A percentile compares a stretch with the other conserved stretches of the same genome.
phyloP scores from a whole-genome alignment of 2,329 filamentous ascomycete genomes.

The Aspergillus tanneri region DNA sequence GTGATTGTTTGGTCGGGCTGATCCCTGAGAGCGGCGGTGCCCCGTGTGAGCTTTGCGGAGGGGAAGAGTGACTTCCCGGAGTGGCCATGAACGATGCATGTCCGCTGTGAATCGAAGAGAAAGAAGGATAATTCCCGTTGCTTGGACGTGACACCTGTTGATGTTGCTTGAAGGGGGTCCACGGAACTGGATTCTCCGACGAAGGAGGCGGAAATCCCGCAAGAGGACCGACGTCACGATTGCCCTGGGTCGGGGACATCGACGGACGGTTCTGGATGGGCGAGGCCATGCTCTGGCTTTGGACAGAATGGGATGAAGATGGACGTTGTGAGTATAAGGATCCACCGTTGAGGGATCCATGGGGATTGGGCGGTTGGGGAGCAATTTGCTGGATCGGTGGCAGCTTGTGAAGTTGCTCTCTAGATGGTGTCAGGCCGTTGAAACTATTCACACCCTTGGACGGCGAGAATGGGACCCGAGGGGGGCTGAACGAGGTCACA shows the following conservation, averaged over 20 bases:
- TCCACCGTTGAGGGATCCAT: conserved; percentile 18
- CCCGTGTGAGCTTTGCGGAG: conserved; percentile 38
- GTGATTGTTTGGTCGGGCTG: conserved; percentile 49
- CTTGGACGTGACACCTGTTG: conserved; percentile 32
- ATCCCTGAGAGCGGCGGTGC: conserved; percentile 45
- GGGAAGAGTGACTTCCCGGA: conserved; percentile 35
- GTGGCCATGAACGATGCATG: conserved; percentile 37
- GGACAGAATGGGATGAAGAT: conserved; percentile 43
- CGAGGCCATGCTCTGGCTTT: conserved; percentile 35
- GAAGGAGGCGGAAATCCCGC: conserved; percentile 42
- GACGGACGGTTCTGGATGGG: conserved; percentile 48
- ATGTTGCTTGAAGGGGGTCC: conserved; percentile 35
- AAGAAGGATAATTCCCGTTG: conserved; percentile 26
- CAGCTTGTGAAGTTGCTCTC: conserved; percentile 26
- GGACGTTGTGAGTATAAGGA: conserved; percentile 40
- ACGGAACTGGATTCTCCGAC: conserved; percentile 31
- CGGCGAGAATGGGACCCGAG: conserved; percentile 35
- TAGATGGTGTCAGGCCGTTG: conserved; percentile 25
- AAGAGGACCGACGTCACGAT: conserved; percentile 49
- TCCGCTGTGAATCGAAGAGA: conserved; percentile 31
- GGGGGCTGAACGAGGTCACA: conserved; percentile 25
- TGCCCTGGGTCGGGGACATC: conserved; percentile 51
- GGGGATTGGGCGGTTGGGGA: conserved; percentile 30
- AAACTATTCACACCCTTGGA: conserved; percentile 32
- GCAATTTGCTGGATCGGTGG: conserved; percentile 30